A percentile compares a stretch with the other conserved stretches of the same genome.
These are phyloP conservation scores for Chrysanthemum makinoi DNA, from an alignment of 129 eudicot species.

Conservation along the genomic window DNA sequence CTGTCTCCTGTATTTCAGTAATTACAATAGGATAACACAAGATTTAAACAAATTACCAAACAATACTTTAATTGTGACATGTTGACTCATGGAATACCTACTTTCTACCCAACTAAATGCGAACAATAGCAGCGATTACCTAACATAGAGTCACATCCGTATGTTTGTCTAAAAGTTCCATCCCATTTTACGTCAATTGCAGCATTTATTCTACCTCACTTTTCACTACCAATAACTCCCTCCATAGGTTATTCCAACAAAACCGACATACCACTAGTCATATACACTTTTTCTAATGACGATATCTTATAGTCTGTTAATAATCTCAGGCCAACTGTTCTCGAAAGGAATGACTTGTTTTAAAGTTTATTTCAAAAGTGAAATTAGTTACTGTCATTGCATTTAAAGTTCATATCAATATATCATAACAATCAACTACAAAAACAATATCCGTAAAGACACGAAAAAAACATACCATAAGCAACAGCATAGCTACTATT, in stretches of 20 bases:
- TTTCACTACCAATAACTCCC: not conserved
- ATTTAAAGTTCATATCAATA: too few relatives aligned
- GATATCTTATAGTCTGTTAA: not conserved
- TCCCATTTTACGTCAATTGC: constrained; percentile 14
- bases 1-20: too few relatives aligned
- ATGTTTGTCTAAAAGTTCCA: not conserved
- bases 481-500: constrained; percentile 71
- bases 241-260: not conserved
- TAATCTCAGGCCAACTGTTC: not conserved
- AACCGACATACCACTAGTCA: constrained; percentile 1
- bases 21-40: too few relatives aligned
- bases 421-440: too few relatives aligned
- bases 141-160: not conserved
- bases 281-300: not conserved
- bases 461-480: constrained; percentile 50
- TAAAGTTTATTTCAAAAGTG: not conserved
- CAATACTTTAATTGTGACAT: not conserved
- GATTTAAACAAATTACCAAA: not conserved
- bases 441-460: not conserved
- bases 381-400: too few relatives aligned
- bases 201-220: not conserved
- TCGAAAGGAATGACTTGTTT: not conserved
- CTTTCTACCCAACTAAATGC: not conserved
- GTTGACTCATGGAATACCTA: constrained; percentile 5
- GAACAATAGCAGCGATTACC: not conserved